Evolutionary conservation across 805 yeast genomes (phyloP), one percentile per base, ranked within the genome.

Genomic region (Pichia heedii): DNA sequence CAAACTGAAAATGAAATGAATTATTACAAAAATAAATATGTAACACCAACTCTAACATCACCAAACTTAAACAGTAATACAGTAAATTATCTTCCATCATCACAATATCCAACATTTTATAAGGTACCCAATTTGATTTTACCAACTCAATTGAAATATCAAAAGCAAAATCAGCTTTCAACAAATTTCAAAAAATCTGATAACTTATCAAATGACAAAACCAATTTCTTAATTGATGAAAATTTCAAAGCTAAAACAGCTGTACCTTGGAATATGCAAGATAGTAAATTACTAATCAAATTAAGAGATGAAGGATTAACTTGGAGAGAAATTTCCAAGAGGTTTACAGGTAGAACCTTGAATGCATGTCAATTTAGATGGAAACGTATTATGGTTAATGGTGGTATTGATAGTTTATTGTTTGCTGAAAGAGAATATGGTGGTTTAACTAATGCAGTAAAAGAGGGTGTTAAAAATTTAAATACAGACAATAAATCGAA

Each of bases 321-420:
- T 2, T 44, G 47, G 47, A 44, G 37, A 37, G 44, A 44, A 40
- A 44, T 44, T 20, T 29, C 47, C 2, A 22, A 39, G 15, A 29
- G 33, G 13, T 44, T 44, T 22, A 13, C 37, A 13, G 40, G 36
- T 24, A 22, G 47, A 16, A 44, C 47, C 12, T n/a, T 44, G 10
- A 44, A 44, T 33, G 47, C 47, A 13, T 44, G 47, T 37, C 47
- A 44, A 26, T 44, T 44, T 33, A 44, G 43, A 40, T 44, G 47
- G 47, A 44, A 43, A 18, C 26, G 46, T 4, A 29, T 43, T 3
- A 43, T 34, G 22, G 10, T 43, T 29, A 43, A 43, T 24, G 42
- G 42, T 18, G 42, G 39, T 12, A 29, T 43, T 18, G 39, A 29
- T 29, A 16, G 16, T 13, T 29, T 29, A 15, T 13, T 29, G 6